phyloP scores from a whole-genome alignment of 805 yeast species.

The Candida qinlingensis region DNA sequence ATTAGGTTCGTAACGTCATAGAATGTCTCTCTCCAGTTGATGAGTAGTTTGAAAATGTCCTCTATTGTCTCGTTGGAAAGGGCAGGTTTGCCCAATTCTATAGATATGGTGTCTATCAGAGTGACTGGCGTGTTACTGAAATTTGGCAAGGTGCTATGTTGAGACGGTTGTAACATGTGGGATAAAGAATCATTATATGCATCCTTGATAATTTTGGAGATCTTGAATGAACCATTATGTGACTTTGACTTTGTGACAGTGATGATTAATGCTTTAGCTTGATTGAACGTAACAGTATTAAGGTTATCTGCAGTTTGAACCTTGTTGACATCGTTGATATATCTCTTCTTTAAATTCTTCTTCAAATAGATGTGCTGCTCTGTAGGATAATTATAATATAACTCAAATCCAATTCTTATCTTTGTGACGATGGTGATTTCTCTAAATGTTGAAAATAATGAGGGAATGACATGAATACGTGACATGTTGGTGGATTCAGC shows the following conservation, averaged over 20 bases:
- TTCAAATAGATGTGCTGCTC: slow-evolving; percentile 34
- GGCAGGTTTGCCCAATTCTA: slow-evolving; percentile 29
- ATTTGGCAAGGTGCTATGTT: too few relatives aligned
- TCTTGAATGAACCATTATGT: not conserved
- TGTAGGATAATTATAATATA: slow-evolving; percentile 32
- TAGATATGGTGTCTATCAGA: slow-evolving; percentile 20
- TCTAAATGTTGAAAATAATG: slow-evolving; percentile 18
- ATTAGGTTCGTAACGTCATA: slow-evolving; percentile 44
- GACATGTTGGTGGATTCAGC: too few relatives aligned
- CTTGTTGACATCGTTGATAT: not conserved
- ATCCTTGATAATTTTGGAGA: slow-evolving; percentile 26
- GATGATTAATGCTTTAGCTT: not conserved
- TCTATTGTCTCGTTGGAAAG: slow-evolving; percentile 28
- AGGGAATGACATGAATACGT: not conserved
- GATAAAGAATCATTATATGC: slow-evolving; percentile 7
- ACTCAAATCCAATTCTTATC: slow-evolving; percentile 29
- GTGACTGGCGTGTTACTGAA: not conserved
- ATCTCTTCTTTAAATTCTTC: slow-evolving; percentile 7
- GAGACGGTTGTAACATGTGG: not conserved
- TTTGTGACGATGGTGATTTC: slow-evolving; percentile 29
- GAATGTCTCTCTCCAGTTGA: slow-evolving; percentile 44
- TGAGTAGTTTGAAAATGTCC: slow-evolving; percentile 39
- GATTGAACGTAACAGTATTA: not conserved
- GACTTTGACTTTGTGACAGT: not conserved
- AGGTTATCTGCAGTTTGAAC: too few relatives aligned